These are phyloP conservation scores for Solanum chmielewskii DNA, from an alignment of 257 asterid species.

Conservation along the genomic window DNA sequence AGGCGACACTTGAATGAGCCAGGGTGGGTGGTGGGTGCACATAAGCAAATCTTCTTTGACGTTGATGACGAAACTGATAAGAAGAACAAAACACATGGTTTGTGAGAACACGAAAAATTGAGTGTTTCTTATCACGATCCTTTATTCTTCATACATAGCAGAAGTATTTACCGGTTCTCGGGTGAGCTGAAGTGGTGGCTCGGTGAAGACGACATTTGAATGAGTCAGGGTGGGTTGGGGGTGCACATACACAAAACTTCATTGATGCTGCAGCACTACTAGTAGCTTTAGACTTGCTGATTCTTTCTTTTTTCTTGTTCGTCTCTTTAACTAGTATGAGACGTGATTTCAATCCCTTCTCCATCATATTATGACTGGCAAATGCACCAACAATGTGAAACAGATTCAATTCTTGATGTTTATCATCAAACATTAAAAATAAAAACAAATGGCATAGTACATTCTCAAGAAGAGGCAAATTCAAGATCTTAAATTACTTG, in stretches of 20 bases:
- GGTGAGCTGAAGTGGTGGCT: background rate
- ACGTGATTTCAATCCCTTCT: background rate
- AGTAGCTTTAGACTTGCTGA: background rate
- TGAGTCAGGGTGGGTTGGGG: constrained; percentile 3
- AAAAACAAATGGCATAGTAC: background rate
- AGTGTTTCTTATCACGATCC: background rate
- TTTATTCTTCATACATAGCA: background rate
- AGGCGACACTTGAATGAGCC: constrained; percentile 10
- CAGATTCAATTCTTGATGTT: background rate
- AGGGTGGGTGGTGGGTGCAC: constrained; percentile 2
- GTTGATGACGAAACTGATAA: background rate
- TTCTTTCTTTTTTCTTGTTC: background rate
- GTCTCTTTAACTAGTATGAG: background rate
- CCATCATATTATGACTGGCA: background rate
- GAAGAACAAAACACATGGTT: background rate
- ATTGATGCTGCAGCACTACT: background rate
- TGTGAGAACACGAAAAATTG: background rate
- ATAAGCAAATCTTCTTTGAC: background rate
- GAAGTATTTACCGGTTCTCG: background rate
- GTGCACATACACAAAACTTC: constrained; percentile 1
- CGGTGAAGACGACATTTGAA: constrained; percentile 10
- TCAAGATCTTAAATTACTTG: background rate
- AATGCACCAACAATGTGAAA: background rate
- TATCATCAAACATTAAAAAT: background rate
- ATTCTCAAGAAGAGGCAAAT: background rate